Percentiles rank a stretch among this genome's conserved stretches.
Evolutionary conservation across 768 basidiomycete genomes (phyloP).

Genomic region (Pisolithus orientalis): DNA sequence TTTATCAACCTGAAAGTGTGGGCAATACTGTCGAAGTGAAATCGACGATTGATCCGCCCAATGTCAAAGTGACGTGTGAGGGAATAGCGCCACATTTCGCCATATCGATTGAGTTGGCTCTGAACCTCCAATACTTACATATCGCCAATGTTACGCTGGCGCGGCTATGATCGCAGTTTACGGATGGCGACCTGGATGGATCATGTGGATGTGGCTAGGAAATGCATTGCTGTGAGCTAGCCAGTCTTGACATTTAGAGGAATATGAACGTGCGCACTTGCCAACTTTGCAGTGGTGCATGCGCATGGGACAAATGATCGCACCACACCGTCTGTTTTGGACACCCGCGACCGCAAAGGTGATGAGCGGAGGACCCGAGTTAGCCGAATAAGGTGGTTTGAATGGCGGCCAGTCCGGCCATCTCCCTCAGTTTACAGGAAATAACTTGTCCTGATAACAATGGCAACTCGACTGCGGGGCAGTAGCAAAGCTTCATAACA

Average conservation of each 20-base stretch:
- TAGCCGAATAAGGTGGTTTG: not conserved
- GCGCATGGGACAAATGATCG: too few relatives aligned
- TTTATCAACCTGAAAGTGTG: not conserved
- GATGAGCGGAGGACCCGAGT: not conserved
- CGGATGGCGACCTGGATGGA: too few relatives aligned
- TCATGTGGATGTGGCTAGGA: too few relatives aligned
- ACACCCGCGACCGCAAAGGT: too few relatives aligned
- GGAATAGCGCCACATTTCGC: not conserved
- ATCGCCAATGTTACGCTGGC: too few relatives aligned
- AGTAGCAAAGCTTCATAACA: too few relatives aligned
- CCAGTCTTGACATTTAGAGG: not conserved
- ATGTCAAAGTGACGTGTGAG: not conserved
- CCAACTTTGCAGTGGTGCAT: not conserved
- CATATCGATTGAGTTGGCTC: too few relatives aligned
- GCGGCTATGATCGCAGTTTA: too few relatives aligned
- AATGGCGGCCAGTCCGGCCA: not conserved
- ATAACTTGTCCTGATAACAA: too few relatives aligned
- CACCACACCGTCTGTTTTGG: too few relatives aligned
- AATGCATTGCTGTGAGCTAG: not conserved
- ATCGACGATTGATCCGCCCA: not conserved
- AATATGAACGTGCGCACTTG: not conserved
- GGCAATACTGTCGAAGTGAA: not conserved
- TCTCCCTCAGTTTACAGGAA: not conserved
- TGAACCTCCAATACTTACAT: too few relatives aligned
- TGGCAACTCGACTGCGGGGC: too few relatives aligned